Conservation (phyloP, 2,329 filamentous ascomycete species). For the Chrysoporthe deuterocubensis region DNA sequence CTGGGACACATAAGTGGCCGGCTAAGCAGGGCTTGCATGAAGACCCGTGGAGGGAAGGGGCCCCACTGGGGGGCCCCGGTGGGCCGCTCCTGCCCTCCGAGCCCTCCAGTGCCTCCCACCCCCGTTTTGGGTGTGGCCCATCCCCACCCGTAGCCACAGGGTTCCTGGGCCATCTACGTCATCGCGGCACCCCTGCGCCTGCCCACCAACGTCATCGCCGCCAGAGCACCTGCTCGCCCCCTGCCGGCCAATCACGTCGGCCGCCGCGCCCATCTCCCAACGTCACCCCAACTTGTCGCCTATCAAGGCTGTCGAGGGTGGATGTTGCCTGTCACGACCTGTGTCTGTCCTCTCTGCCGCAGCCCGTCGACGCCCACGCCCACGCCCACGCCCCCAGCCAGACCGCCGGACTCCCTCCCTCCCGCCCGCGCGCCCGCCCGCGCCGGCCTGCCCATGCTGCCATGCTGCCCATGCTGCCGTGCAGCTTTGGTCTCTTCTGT, state of each 20-base stretch:
- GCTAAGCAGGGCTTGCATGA: constrained; percentile 1
- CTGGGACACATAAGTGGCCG: not conserved
- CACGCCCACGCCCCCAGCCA: too few relatives aligned
- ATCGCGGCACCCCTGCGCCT: constrained; percentile 7
- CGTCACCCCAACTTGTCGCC: constrained; percentile 2
- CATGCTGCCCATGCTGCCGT: not conserved
- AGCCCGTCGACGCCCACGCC: too few relatives aligned
- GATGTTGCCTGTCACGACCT: too few relatives aligned
- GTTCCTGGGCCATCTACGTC: constrained; percentile 19
- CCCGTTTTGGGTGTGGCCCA: not conserved
- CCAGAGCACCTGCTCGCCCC: constrained; percentile 3
- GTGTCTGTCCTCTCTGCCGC: too few relatives aligned
- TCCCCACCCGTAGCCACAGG: not conserved
- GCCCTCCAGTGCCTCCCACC: not conserved
- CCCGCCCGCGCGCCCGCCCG: too few relatives aligned
- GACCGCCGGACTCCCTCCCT: too few relatives aligned
- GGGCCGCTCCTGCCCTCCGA: too few relatives aligned
- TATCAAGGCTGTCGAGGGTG: not conserved
- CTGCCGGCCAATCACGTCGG: constrained; percentile 15
- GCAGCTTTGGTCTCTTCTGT: not conserved
- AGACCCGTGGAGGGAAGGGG: not conserved
- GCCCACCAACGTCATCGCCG: constrained; percentile 22
- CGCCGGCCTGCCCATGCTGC: too few relatives aligned
- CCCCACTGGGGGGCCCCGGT: not conserved
- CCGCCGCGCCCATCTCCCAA: not conserved